phyloP scores from a whole-genome alignment of 2,329 filamentous ascomycete genomes.

The Colletotrichum echinochloae region DNA sequence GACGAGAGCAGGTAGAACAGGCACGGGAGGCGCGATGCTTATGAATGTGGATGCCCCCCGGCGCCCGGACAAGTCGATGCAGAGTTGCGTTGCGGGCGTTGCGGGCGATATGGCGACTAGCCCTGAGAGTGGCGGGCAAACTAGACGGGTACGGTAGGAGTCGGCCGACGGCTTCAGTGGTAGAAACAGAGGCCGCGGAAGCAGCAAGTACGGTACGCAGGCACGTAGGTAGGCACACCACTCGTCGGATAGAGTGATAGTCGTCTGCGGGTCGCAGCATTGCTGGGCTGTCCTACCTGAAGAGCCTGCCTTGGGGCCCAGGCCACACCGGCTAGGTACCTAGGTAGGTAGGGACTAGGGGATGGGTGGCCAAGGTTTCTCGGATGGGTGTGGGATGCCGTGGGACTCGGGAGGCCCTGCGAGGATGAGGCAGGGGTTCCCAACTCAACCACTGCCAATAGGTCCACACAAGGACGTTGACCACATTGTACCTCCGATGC shows the following conservation, averaged over 20 bases:
- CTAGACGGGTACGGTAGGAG: conserved; percentile 31
- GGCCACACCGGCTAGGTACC: conserved; percentile 14
- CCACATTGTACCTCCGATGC: neutral
- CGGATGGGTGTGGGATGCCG: conserved; percentile 26
- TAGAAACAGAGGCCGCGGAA: conserved; percentile 1
- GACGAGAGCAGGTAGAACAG: neutral
- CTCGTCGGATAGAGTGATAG: neutral
- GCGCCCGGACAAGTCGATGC: conserved; percentile 8
- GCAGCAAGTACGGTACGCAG: neutral
- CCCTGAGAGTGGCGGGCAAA: conserved; percentile 37
- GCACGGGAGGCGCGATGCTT: conserved; percentile 39
- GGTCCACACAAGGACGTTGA: conserved; percentile 9
- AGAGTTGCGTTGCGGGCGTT: conserved; percentile 41
- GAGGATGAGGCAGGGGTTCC: conserved; percentile 26
- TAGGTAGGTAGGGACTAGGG: neutral
- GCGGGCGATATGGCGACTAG: conserved; percentile 38
- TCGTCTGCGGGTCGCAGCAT: conserved; percentile 8
- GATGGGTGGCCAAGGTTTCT: conserved; percentile 30
- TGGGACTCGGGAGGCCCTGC: conserved; percentile 24
- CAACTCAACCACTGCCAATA: conserved; percentile 13
- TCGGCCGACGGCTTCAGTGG: conserved; percentile 30
- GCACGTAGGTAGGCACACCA: neutral
- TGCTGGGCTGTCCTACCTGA: conserved; percentile 32
- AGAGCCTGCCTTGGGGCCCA: conserved; percentile 25
- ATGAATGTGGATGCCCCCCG: conserved; percentile 34